Conservation (phyloP, 2,329 filamentous ascomycete genomes). For the Aspergillus quadrilineatus region DNA sequence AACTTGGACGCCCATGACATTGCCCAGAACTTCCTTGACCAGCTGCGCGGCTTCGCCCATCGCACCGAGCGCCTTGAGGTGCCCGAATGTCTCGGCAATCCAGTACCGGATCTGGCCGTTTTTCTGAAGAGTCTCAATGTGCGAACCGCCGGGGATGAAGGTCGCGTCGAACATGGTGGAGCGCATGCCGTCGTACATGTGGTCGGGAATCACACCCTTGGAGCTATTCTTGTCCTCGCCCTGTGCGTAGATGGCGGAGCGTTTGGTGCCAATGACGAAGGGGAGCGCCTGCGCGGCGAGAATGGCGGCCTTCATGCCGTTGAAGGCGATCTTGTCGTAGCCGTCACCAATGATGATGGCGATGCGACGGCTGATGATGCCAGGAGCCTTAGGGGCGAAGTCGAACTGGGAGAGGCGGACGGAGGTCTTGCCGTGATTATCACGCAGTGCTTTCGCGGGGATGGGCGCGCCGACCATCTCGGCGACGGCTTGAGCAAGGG, state of each 20-base stretch:
- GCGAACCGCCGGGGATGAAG: conserved; percentile 70
- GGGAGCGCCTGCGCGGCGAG: conserved; percentile 56
- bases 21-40: conserved; percentile 29
- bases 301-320: conserved; percentile 63
- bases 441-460: conserved; percentile 53
- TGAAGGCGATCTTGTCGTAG: conserved; percentile 66
- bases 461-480: conserved; percentile 68
- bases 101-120: conserved; percentile 74
- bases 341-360: conserved; percentile 77
- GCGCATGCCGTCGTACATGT: conserved; percentile 76
- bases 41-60: conserved; percentile 29
- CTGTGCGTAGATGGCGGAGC: conserved; percentile 42
- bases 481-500: conserved; percentile 67
- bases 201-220: conserved; percentile 64
- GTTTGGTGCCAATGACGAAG: conserved; percentile 69
- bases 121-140: conserved; percentile 62
- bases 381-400: conserved; percentile 61
- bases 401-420: conserved; percentile 64
- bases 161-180: conserved; percentile 76
- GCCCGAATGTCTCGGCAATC: conserved; percentile 76
- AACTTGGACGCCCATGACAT: conserved; percentile 27
- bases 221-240: conserved; percentile 63
- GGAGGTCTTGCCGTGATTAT: conserved; percentile 69
- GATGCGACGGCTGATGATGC: conserved; percentile 68
- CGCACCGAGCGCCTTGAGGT: conserved; percentile 47